Conservation (phyloP, 1,284 basidiomycete species). For the Moniliella sp. region DNA sequence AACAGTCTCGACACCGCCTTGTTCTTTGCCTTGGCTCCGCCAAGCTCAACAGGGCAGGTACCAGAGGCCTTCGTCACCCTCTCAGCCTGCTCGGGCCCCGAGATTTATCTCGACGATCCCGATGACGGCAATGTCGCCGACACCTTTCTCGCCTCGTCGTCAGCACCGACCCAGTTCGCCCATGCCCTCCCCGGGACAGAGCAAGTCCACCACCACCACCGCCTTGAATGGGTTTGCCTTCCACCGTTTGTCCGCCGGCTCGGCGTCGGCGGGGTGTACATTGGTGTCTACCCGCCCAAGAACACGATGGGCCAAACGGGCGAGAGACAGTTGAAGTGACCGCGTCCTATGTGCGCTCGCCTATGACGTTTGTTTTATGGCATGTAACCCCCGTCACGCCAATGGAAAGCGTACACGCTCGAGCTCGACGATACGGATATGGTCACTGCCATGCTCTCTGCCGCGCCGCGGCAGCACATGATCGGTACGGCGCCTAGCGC, state of each 20-base stretch:
- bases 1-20: slow-evolving; percentile 3
- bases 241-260: no score
- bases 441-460: slow-evolving; percentile 23
- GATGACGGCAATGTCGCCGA: no score
- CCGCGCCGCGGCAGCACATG: slow-evolving; percentile 18
- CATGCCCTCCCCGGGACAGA: no score
- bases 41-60: slow-evolving; percentile 1
- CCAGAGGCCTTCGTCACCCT: slow-evolving; percentile 10
- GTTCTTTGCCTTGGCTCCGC: neutral
- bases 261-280: slow-evolving; percentile 19
- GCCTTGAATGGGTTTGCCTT: no score
- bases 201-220: no score
- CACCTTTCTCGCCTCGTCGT: no score
- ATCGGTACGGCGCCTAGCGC: slow-evolving; percentile 3
- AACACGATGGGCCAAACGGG: slow-evolving; percentile 8
- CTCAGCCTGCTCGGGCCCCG: slow-evolving; percentile 20
- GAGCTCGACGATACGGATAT: slow-evolving; percentile 29
- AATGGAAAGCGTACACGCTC: slow-evolving; percentile 4
- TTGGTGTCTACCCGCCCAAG: slow-evolving; percentile 19
- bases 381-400: no score
- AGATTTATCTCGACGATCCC: slow-evolving; percentile 16
- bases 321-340: neutral
- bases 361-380: neutral
- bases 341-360: neutral
- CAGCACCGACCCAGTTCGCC: no score